Percentiles rank a stretch among this genome's conserved stretches.
These are phyloP conservation scores for Calocera cornea DNA, from an alignment of 768 basidiomycete species.

Conservation along the genomic window DNA sequence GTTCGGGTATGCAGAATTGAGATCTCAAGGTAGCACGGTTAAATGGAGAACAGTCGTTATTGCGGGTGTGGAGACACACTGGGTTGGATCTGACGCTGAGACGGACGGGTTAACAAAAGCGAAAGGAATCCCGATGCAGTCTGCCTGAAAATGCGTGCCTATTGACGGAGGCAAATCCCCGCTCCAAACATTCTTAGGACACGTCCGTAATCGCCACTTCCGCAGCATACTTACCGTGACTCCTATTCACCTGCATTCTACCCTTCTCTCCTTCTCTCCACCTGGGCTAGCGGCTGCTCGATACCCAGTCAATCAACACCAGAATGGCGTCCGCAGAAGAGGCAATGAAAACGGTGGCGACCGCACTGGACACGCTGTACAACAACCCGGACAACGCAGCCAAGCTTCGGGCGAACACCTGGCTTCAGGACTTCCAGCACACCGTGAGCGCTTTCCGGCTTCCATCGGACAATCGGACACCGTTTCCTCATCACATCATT, in stretches of 20 bases:
- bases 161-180: not conserved
- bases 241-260: not conserved
- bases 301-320: not conserved
- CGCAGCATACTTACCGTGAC: not conserved
- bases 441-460: slow-evolving; percentile 63
- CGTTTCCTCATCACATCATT: slow-evolving; percentile 2
- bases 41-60: not conserved
- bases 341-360: slow-evolving; percentile 1
- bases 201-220: not conserved
- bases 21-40: too few species aligned
- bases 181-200: not conserved
- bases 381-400: slow-evolving; percentile 59
- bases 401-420: slow-evolving; percentile 76
- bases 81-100: too few species aligned
- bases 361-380: slow-evolving; percentile 27
- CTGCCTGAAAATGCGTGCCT: not conserved
- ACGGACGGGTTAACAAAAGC: too few species aligned
- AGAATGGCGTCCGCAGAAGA: not conserved
- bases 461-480: slow-evolving; percentile 37
- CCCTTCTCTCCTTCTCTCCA: not conserved
- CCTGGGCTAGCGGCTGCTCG: not conserved
- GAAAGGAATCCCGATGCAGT: not conserved
- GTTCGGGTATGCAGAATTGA: not conserved
- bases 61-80: too few species aligned
- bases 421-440: slow-evolving; percentile 98